phyloP scores from a whole-genome alignment of 768 basidiomycete genomes.

The Krasilnikovozyma curviuscula region DNA sequence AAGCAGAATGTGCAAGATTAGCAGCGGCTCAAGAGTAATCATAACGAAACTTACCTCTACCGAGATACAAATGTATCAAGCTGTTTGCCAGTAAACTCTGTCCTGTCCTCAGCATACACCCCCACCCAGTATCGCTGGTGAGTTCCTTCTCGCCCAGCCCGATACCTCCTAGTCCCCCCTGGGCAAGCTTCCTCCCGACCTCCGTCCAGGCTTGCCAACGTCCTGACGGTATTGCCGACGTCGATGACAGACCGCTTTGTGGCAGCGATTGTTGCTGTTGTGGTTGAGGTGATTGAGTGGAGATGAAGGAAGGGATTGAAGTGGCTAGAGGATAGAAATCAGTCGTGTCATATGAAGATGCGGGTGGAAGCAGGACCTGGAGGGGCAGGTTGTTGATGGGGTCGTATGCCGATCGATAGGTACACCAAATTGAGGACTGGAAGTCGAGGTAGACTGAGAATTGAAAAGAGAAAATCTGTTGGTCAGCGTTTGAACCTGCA shows the following conservation, averaged over 20 bases:
- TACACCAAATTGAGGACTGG: conserved; percentile 70
- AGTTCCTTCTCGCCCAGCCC: conserved; percentile 51
- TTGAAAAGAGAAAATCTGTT: conserved; percentile 23
- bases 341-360: conserved; percentile 32
- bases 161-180: conserved; percentile 8
- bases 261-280: conserved; percentile 26
- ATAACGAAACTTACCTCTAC: conserved; percentile 37
- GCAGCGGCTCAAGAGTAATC: neutral
- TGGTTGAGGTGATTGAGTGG: conserved; percentile 17
- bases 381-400: conserved; percentile 38
- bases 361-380: conserved; percentile 17
- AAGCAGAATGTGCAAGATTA: neutral
- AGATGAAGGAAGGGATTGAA: conserved; percentile 27
- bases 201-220: conserved; percentile 44
- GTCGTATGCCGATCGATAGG: conserved; percentile 70
- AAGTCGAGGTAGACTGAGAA: conserved; percentile 65
- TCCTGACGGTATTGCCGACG: conserved; percentile 7
- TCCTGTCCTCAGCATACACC: conserved; percentile 76
- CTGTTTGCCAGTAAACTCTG: conserved; percentile 68
- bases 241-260: conserved; percentile 17
- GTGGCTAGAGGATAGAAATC: conserved; percentile 27
- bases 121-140: conserved; percentile 74
- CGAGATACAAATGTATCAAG: conserved; percentile 53
- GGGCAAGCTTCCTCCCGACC: conserved; percentile 20
- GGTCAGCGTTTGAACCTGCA: conserved; percentile 37